Percentiles rank a stretch among this genome's conserved stretches.
These are phyloP conservation scores for Monilinia vaccinii-corymbosi DNA, from an alignment of 2,329 filamentous ascomycete species.

Conservation along the genomic window DNA sequence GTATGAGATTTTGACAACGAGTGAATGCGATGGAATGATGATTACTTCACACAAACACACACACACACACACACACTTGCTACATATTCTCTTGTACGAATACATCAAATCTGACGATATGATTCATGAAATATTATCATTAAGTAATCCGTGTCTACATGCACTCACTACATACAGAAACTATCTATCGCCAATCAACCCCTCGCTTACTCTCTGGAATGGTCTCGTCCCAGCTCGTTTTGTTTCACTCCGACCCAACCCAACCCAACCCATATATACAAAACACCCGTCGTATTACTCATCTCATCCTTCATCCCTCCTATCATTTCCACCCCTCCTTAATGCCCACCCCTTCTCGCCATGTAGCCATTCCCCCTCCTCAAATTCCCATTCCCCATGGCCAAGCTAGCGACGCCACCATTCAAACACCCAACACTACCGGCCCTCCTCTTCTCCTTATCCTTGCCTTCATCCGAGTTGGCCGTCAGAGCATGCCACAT, in stretches of 20 bases:
- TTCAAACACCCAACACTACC: constrained; percentile 7
- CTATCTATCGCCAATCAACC: not conserved
- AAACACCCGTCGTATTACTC: not conserved
- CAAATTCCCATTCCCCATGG: not conserved
- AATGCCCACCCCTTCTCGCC: constrained; percentile 6
- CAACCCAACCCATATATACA: constrained; percentile 7
- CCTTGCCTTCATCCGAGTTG: constrained; percentile 10
- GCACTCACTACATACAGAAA: constrained; percentile 5
- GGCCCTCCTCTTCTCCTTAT: constrained; percentile 6
- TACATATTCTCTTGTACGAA: not conserved
- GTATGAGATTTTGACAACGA: not conserved
- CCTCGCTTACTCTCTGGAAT: not conserved
- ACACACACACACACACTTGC: not conserved
- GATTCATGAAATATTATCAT: constrained; percentile 2
- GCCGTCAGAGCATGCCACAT: constrained; percentile 54
- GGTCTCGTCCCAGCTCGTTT: not conserved
- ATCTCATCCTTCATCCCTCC: not conserved
- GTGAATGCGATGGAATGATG: not conserved
- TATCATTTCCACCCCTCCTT: not conserved
- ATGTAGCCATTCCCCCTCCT: constrained; percentile 9
- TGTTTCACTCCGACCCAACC: not conserved
- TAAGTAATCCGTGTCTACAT: constrained; percentile 8
- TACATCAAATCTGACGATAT: not conserved
- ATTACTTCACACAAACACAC: not conserved
- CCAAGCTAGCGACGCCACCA: not conserved